These are phyloP conservation scores for Xerocomellus dryophilus DNA, from an alignment of 768 basidiomycete species.

Conservation along the genomic window DNA sequence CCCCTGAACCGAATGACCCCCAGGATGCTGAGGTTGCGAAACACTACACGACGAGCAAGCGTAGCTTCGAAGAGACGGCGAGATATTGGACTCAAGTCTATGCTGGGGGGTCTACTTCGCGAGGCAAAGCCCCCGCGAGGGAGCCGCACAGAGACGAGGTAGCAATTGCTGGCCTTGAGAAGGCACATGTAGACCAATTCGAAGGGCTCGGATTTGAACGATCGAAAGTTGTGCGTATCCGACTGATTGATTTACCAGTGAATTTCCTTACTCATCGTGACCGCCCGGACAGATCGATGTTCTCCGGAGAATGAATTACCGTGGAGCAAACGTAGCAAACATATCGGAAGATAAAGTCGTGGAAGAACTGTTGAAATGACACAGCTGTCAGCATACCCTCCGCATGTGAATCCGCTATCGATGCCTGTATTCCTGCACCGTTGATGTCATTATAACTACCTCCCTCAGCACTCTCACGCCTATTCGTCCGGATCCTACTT, in stretches of 20 bases:
- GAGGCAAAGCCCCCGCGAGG: conserved; percentile 35
- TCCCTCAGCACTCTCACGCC: conserved; percentile 12
- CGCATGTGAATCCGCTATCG: conserved; percentile 19
- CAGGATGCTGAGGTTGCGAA: conserved; percentile 99
- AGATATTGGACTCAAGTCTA: conserved; percentile 93
- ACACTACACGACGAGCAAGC: conserved; percentile 87
- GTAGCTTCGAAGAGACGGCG: conserved; percentile 88
- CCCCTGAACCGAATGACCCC: conserved; percentile 93
- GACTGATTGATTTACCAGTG: background rate
- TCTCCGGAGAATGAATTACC: conserved; percentile 84
- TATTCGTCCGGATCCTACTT: conserved; percentile 16
- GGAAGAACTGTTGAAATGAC: conserved; percentile 75
- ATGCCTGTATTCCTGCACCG: conserved; percentile 24
- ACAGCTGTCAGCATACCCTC: conserved; percentile 25
- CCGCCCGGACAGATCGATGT: conserved; percentile 66
- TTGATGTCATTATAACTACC: conserved; percentile 29
- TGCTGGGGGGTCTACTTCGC: conserved; percentile 65
- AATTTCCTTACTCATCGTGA: background rate
- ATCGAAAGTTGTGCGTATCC: conserved; percentile 73
- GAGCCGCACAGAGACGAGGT: conserved; percentile 44
- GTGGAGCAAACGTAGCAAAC: conserved; percentile 74
- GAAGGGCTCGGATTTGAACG: conserved; percentile 79
- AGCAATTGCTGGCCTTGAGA: conserved; percentile 77
- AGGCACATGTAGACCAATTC: conserved; percentile 81
- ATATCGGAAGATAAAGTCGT: conserved; percentile 82